These are phyloP conservation scores for Pythium sukuiense DNA, from an alignment of 352 stramenopile species.

Conservation along the genomic window DNA sequence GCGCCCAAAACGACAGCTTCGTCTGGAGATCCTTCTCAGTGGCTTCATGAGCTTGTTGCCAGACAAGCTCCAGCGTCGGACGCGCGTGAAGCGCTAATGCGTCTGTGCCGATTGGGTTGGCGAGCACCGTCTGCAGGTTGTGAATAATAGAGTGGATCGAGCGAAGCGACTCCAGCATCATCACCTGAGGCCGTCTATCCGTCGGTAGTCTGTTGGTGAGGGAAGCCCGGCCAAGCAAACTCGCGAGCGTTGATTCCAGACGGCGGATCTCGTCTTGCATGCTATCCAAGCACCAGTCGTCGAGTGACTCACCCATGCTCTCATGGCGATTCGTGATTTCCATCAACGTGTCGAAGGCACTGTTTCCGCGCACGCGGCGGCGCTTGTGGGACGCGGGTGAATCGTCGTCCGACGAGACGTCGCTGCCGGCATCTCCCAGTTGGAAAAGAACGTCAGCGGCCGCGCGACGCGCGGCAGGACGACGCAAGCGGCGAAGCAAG, in stretches of 20 bases:
- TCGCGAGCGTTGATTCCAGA: constrained; percentile 22
- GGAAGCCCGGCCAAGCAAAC: constrained; percentile 3
- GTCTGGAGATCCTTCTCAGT: constrained; percentile 29
- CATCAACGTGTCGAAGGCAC: background rate
- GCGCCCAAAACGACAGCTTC: constrained; percentile 39
- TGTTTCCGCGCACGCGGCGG: constrained; percentile 7
- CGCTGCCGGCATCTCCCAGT: background rate
- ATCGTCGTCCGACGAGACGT: constrained; percentile 1
- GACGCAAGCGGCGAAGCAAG: constrained; percentile 21
- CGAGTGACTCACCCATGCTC: background rate
- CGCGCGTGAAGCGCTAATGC: constrained; percentile 8
- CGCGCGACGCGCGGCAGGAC: background rate
- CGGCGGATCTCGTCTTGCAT: constrained; percentile 20
- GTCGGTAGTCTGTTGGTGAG: background rate
- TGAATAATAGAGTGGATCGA: constrained; percentile 21
- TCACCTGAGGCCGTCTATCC: background rate
- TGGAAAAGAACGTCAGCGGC: background rate
- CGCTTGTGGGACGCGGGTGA: background rate
- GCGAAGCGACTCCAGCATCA: constrained; percentile 20
- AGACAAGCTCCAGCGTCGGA: constrained; percentile 26
- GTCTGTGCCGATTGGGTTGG: constrained; percentile 2
- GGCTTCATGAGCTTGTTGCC: constrained; percentile 23
- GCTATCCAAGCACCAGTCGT: constrained; percentile 9
- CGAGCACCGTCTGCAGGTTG: constrained; percentile 19
- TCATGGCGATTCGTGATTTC: background rate